Base-by-base conservation (phyloP, 192 early-diverging fungal species). In the Cladochytrium replicatum region DNA sequence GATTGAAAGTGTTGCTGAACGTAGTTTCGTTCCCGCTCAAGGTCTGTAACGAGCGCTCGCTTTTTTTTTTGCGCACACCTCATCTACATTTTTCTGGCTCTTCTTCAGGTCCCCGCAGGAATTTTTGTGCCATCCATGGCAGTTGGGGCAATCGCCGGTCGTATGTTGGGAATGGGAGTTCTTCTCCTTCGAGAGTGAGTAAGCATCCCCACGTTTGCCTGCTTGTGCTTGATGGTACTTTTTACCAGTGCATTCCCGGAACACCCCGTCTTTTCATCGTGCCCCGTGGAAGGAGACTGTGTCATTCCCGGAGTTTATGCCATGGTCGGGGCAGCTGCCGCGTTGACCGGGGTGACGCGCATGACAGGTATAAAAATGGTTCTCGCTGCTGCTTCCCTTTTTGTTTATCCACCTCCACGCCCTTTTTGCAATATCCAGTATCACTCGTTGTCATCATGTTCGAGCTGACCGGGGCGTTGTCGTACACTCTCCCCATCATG, bases 401-500 rank as follows among this genome's bases (percentile, higher is more conserved):
- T 57, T 39, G 41, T 60, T 30, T 41, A 3, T 48, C 15, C 24
- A 54, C 22, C 4, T 2, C 44, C 22, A 46, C 13, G 43, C 2
- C 41, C n/a, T n/a, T n/a, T n/a, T n/a, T n/a, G n/a, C n/a, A n/a
- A n/a, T n/a, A n/a, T n/a, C n/a, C n/a, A 59, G 82, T 88, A 2
- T 84, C 84, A 21, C 67, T 92, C 17, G 86, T 88, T 0, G 88
- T 94, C 3, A 90, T 92, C 52, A 91, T 92, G 88, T 90, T 91
- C 60, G 91, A 94, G 55, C 63, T 94, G 38, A 94, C 91, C 0
- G 89, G 88, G 13, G 84, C 89, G 3, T 63, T 93, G 26, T 86
- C 84, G 27, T 92, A 91, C 52, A 74, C 85, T 45, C 64, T 90
- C 13, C 60, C 60, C 0, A 3, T 62, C 6, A 62, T 62, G 60